Evolutionary conservation across 805 yeast genomes (phyloP).

Genomic region (Teunomyces cretensis): DNA sequence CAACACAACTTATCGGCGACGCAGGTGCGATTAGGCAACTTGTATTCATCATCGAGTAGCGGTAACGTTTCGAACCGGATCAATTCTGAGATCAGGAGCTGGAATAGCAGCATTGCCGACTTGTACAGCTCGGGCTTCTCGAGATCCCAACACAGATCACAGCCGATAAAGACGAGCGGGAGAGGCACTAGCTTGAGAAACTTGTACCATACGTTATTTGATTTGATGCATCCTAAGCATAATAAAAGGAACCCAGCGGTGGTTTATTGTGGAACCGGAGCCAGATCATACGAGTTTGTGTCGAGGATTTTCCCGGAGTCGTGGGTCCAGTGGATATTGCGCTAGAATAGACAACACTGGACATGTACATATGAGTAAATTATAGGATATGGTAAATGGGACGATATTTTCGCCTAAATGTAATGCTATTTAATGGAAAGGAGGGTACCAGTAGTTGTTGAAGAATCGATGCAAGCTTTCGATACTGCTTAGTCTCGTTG

Average conservation of each 20-base stretch:
- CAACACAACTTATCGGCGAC: conserved; percentile 38
- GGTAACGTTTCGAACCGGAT: conserved; percentile 20
- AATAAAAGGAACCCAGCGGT: conserved; percentile 24
- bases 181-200: conserved; percentile 35
- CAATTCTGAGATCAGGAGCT: conserved; percentile 38
- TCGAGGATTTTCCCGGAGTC: conserved; percentile 32
- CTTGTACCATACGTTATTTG: conserved; percentile 40
- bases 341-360: conserved; percentile 1
- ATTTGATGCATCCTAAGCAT: conserved; percentile 27
- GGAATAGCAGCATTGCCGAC: conserved; percentile 35
- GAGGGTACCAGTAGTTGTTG: too few relatives aligned
- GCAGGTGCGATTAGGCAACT: conserved; percentile 41
- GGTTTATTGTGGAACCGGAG: conserved; percentile 45
- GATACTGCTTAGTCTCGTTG: too few relatives aligned
- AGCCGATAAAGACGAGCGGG: conserved; percentile 28
- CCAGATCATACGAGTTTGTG: conserved; percentile 37
- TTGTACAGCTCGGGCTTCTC: conserved; percentile 34
- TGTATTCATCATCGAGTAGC: conserved; percentile 27
- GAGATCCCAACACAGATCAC: conserved; percentile 27
- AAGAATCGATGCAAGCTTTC: too few relatives aligned
- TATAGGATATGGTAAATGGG: too few relatives aligned
- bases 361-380: neutral
- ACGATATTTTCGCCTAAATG: too few relatives aligned
- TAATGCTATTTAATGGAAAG: neutral
- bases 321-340: conserved; percentile 25